These are phyloP conservation scores for Lepidium aucheri DNA, from an alignment of 345 rosid genomes.

Conservation along the genomic window DNA sequence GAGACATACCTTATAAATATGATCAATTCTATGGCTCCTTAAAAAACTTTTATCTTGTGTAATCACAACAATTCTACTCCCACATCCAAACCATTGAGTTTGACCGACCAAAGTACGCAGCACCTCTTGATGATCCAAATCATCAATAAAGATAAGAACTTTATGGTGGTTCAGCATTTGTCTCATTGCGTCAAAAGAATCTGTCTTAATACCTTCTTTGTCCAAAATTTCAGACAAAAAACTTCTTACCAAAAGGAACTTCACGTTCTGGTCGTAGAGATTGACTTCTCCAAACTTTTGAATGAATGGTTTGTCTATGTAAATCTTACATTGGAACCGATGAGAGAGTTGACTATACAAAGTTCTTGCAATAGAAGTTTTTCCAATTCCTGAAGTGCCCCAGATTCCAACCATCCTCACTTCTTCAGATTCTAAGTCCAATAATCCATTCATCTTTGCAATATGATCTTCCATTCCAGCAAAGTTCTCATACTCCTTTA, in stretches of 20 bases:
- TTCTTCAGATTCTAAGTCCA: too few species aligned
- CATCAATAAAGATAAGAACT: neutral
- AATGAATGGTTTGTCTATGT: neutral
- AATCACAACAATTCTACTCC: neutral
- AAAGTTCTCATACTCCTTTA: too few species aligned
- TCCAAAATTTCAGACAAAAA: neutral
- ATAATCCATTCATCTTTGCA: too few species aligned
- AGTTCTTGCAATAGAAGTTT: neutral
- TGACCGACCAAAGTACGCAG: neutral
- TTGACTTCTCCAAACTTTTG: neutral
- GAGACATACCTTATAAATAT: neutral
- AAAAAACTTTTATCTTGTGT: neutral
- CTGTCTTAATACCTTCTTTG: neutral
- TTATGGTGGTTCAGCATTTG: neutral
- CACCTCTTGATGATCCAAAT: neutral
- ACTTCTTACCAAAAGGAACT: neutral
- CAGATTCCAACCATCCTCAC: too few species aligned
- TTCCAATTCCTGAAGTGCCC: neutral
- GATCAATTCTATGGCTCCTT: neutral
- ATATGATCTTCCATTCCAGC: too few species aligned
- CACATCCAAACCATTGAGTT: neutral
- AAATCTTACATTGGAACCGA: neutral
- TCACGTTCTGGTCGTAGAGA: neutral
- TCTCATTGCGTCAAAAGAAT: neutral
- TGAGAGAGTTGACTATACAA: neutral